Conservation (phyloP, 108 stramenopile species). For the Bacterosira constricta region DNA sequence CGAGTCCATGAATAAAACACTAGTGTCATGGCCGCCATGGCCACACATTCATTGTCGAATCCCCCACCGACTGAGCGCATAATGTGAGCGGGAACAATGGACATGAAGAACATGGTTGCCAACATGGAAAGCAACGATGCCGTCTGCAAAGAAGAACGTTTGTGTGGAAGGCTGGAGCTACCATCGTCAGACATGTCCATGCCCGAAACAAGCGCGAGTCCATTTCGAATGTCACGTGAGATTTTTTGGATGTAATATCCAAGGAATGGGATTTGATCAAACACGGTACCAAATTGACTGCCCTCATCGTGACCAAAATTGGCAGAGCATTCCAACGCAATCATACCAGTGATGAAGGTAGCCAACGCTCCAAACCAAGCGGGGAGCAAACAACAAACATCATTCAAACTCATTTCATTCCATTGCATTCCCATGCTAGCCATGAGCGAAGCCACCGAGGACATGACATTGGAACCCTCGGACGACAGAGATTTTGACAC, state of each 20-base stretch:
- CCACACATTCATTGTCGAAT: conserved; percentile 97
- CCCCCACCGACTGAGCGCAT: conserved; percentile 94
- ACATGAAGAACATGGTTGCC: conserved; percentile 74
- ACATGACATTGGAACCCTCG: conserved; percentile 8
- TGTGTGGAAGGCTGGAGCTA: background rate
- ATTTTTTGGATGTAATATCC: conserved; percentile 23
- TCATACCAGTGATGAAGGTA: conserved; percentile 63
- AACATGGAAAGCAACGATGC: conserved; percentile 50
- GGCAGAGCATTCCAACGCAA: conserved; percentile 71
- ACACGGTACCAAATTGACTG: conserved; percentile 49
- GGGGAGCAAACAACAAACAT: conserved; percentile 92
- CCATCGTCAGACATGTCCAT: conserved; percentile 19
- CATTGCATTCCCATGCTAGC: conserved; percentile 17
- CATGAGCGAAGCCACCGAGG: conserved; percentile 23
- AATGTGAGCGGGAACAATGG: conserved; percentile 81
- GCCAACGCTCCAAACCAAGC: conserved; percentile 91
- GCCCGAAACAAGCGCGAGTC: conserved; percentile 12
- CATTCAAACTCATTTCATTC: conserved; percentile 82
- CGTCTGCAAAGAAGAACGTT: conserved; percentile 35
- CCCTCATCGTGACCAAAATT: conserved; percentile 39
- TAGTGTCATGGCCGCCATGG: conserved; percentile 89
- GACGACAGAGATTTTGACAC: conserved; percentile 4
- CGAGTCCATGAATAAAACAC: conserved; percentile 92
- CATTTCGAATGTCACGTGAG: background rate
- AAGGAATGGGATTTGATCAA: conserved; percentile 68